These are phyloP conservation scores for Pseudocercospora fijiensis DNA, from an alignment of 2,329 filamentous ascomycete species.

Conservation along the genomic window DNA sequence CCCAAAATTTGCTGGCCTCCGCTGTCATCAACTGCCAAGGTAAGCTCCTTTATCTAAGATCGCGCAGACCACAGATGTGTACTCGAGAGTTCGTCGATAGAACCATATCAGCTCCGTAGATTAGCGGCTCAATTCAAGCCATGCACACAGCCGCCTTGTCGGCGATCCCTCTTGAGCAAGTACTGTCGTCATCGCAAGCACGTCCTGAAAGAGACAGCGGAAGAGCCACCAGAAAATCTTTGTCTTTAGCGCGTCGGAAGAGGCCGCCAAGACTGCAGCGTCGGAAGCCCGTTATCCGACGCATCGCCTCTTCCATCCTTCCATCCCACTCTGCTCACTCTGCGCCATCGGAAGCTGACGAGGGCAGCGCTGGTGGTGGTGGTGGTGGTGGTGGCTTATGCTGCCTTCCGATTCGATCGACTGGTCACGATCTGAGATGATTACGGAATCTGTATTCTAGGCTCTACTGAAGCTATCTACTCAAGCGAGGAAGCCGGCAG, in stretches of 20 bases:
- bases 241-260: not conserved
- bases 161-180: not conserved
- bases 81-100: no score
- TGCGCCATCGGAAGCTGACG: not conserved
- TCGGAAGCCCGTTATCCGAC: not conserved
- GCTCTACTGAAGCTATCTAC: not conserved
- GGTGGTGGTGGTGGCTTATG: not conserved
- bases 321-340: not conserved
- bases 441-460: not conserved
- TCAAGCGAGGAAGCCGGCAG: not conserved
- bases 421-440: not conserved
- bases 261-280: not conserved
- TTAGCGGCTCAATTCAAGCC: not conserved
- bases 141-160: not conserved
- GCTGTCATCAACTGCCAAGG: not conserved
- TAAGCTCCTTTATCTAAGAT: not conserved
- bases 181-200: not conserved
- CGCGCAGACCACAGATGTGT: not conserved
- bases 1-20: not conserved
- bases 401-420: not conserved
- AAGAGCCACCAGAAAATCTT: not conserved
- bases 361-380: not conserved
- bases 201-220: not conserved
- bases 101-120: not conserved
- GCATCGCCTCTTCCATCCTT: not conserved